phyloP scores from a whole-genome alignment of 2,329 filamentous ascomycete genomes.

The Colletotrichum horii region DNA sequence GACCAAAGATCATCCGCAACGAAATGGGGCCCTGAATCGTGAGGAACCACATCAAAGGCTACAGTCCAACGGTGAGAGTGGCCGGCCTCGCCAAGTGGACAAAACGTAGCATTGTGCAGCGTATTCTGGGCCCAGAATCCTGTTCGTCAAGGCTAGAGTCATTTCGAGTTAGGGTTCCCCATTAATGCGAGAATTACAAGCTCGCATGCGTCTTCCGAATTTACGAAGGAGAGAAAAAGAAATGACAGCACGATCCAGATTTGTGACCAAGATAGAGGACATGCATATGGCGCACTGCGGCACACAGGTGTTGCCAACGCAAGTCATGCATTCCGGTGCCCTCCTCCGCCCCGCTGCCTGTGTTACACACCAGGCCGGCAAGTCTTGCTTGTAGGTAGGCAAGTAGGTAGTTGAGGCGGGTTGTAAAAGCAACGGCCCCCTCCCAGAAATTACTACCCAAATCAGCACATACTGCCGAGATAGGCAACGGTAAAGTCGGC shows the following conservation, averaged over 20 bases:
- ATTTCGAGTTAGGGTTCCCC: neutral
- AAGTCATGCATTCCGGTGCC: neutral
- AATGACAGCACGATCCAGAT: neutral
- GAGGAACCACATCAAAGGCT: neutral
- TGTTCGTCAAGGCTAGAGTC: neutral
- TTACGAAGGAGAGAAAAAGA: neutral
- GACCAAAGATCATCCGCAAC: neutral
- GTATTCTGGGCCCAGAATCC: neutral
- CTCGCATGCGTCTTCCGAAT: neutral
- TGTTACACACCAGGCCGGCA: neutral
- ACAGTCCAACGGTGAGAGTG: neutral
- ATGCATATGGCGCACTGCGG: neutral
- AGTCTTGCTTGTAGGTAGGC: neutral
- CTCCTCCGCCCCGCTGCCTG: neutral
- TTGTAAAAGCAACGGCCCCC: neutral
- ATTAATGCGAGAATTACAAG: neutral
- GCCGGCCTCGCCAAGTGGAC: neutral
- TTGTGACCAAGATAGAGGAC: neutral
- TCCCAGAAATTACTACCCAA: neutral
- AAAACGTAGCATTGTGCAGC: neutral
- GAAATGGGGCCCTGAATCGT: neutral
- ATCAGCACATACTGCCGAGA: neutral
- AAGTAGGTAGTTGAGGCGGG: neutral
- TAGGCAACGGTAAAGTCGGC: neutral
- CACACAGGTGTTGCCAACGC: neutral